Percentiles rank a stretch among this genome's conserved stretches.
These are phyloP conservation scores for Penicillium hordei DNA, from an alignment of 2,329 filamentous ascomycete genomes.

Conservation along the genomic window DNA sequence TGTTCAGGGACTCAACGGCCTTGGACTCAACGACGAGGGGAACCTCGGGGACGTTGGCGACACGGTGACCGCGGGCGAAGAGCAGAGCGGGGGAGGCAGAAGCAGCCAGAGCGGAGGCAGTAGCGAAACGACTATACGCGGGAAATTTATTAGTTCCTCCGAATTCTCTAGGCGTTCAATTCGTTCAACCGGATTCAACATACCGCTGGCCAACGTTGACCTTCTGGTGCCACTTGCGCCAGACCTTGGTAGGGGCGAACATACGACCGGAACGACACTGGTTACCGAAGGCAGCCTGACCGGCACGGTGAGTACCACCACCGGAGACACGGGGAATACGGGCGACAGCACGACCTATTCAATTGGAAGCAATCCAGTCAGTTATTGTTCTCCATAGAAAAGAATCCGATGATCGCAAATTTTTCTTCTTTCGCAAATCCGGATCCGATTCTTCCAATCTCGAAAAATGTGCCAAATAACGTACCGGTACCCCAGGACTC, in stretches of 20 bases:
- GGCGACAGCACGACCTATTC: conserved; percentile 90
- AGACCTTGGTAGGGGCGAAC: conserved; percentile 99
- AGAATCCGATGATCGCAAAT: background rate
- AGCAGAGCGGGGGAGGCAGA: conserved; percentile 93
- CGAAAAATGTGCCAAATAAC: conserved; percentile 43
- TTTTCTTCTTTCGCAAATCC: conserved; percentile 1
- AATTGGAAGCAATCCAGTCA: conserved; percentile 14
- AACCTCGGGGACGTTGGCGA: conserved; percentile 89
- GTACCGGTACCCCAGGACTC: conserved; percentile 99
- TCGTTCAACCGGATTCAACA: conserved; percentile 33
- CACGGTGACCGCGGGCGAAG: conserved; percentile 93
- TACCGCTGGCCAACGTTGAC: conserved; percentile 98
- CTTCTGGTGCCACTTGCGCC: conserved; percentile 99
- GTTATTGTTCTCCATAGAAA: background rate
- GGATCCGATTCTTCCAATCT: conserved; percentile 20
- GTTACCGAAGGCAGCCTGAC: conserved; percentile 99
- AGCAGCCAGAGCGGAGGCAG: conserved; percentile 93
- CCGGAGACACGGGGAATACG: conserved; percentile 99
- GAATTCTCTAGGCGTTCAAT: background rate
- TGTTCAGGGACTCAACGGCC: conserved; percentile 79
- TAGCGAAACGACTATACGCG: conserved; percentile 79
- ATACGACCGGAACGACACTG: conserved; percentile 99
- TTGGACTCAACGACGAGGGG: conserved; percentile 93
- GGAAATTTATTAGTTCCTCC: conserved; percentile 13
- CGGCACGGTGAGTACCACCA: conserved; percentile 99